Base-by-base conservation (phyloP, 2,329 filamentous ascomycete genomes). In the Mollisia scopiformis region DNA sequence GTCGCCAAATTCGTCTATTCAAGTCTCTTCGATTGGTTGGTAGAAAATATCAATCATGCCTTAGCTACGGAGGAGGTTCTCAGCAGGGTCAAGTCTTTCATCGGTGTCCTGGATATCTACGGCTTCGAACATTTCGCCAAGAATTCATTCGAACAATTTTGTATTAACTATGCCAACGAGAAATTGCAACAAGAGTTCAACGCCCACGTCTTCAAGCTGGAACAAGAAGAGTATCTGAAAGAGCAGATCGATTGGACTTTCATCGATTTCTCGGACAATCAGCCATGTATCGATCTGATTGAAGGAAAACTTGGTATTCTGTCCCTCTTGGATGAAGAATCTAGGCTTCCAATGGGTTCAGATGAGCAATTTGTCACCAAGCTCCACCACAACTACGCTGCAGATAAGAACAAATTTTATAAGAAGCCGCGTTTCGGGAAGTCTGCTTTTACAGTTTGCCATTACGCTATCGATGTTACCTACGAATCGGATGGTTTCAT, bases 81-180 rank as follows among this genome's bases (percentile, higher is more conserved):
- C 55, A 88, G 84, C 69, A 87, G 91, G 41, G 92, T 96, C 59
- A 85, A 82, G 58, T 94, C 92, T 1, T 99, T 99, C 77, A 99
- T 99, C 71, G 95, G 95, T 76, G 95, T 99, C 51, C 85, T 99
- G 66, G 95, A 99, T 91, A 99, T 99, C 69, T 98, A 98, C 77
- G 94, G 94, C 66, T 99, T 99, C 73, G 95, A 99, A 77, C 95
- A 98, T 78, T 99, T 99, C 73, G 94, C 95, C 64, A 98, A 97
- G 82, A 99, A 99, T 80, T 99, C 95, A 0, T 99, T 99, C 72
- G 95, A 99, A 76, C 95, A 99, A 76, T 99, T 99, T 78, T 99
- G 95, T 79, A 99, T 99, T 85, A 99, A 99, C 78, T 99, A 99
- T 73, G 95, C 95, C 78, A 99, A 99, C 77, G 95, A 99, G 78